Conservation (phyloP, 768 basidiomycete genomes). For the Leucosporidium scottii region DNA sequence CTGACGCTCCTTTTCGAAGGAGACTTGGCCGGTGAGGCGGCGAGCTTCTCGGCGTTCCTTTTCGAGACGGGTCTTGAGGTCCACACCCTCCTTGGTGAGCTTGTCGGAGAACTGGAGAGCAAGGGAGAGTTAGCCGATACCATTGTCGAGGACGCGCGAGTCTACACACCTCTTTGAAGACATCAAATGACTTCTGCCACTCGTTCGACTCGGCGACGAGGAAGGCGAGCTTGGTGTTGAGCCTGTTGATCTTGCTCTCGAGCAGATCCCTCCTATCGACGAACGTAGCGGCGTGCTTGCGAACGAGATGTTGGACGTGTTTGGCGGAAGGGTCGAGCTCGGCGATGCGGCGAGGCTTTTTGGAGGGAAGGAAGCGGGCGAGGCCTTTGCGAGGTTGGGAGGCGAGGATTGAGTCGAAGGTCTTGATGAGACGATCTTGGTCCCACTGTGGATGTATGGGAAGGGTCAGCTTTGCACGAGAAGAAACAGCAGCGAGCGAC, state of each 20-base stretch:
- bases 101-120: slow-evolving; percentile 9
- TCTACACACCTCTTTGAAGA: slow-evolving; percentile 17
- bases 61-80: slow-evolving; percentile 20
- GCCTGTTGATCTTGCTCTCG: slow-evolving; percentile 3
- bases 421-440: slow-evolving; percentile 7
- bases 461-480: background rate
- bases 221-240: slow-evolving; percentile 10
- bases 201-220: slow-evolving; percentile 10
- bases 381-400: slow-evolving; percentile 3
- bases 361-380: slow-evolving; percentile 7
- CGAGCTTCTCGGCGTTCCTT: slow-evolving; percentile 16
- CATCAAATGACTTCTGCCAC: slow-evolving; percentile 12
- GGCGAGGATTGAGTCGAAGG: slow-evolving; percentile 16
- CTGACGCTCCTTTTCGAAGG: slow-evolving; percentile 9
- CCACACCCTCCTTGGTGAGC: slow-evolving; percentile 4
- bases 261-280: slow-evolving; percentile 72
- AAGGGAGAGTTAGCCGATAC: no score
- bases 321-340: background rate
- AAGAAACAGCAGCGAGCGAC: background rate
- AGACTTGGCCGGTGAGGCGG: slow-evolving; percentile 3
- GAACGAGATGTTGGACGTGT: slow-evolving; percentile 19
- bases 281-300: slow-evolving; percentile 70
- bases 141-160: no score
- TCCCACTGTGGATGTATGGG: slow-evolving; percentile 16
- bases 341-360: slow-evolving; percentile 1